Percentiles rank a stretch among this genome's conserved stretches.
Conservation (phyloP, 148 eudicot genomes). For the Pharnaceum exiguum region DNA sequence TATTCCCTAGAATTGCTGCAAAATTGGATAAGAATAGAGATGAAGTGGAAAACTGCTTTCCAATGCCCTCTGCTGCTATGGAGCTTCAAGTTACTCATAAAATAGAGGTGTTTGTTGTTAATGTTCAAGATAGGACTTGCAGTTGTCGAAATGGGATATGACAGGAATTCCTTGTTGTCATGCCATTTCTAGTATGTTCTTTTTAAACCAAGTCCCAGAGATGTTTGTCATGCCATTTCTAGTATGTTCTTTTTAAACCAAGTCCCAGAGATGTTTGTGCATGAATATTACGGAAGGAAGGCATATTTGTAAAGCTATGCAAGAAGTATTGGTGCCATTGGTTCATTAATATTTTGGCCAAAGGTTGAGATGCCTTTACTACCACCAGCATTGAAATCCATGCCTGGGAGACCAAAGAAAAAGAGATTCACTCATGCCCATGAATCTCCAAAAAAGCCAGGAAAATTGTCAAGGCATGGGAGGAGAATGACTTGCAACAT, state of each 20-base stretch:
- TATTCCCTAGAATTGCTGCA: not conserved
- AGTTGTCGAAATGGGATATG: not conserved
- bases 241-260: not conserved
- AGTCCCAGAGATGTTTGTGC: not conserved
- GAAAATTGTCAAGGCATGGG: not conserved
- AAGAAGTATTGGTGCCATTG: not conserved
- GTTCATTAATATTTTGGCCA: not conserved
- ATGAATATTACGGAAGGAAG: not conserved
- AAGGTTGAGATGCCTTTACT: not conserved
- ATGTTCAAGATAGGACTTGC: not conserved
- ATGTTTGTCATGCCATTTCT: not conserved
- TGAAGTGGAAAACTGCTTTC: not conserved
- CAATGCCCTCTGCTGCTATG: not conserved
- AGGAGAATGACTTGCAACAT: not conserved
- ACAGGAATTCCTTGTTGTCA: not conserved
- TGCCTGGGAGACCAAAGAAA: not conserved
- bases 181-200: not conserved
- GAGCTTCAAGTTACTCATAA: not conserved
- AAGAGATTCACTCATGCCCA: not conserved
- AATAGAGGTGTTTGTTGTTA: not conserved
- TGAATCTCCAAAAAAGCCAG: not conserved
- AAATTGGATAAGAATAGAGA: not conserved
- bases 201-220: not conserved
- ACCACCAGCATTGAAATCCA: not conserved
- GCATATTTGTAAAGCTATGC: not conserved